Evolutionary conservation across 1,284 basidiomycete genomes (phyloP).

Genomic region (Entoloma clypeatum): DNA sequence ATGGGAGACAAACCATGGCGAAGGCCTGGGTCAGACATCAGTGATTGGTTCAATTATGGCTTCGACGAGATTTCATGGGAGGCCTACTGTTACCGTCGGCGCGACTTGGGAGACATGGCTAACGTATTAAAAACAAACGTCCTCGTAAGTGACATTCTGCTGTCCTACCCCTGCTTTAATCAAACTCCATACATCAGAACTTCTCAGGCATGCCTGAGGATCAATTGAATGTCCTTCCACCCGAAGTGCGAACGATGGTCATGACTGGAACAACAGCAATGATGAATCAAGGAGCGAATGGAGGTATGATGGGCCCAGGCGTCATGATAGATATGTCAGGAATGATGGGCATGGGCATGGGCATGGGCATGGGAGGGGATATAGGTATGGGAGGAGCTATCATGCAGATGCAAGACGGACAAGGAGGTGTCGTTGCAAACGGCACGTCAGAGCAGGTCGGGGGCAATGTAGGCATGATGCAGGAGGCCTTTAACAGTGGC

Average conservation of each 20-base stretch:
- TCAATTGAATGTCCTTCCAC: constrained; percentile 67
- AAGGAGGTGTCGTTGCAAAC: constrained; percentile 35
- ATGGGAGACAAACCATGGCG: constrained; percentile 92
- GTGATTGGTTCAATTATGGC: constrained; percentile 99
- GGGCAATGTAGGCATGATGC: constrained; percentile 36
- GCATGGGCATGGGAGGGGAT: constrained; percentile 47
- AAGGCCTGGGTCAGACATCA: constrained; percentile 87
- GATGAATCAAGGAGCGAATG: constrained; percentile 58
- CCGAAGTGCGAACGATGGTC: constrained; percentile 79
- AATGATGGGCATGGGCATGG: constrained; percentile 51
- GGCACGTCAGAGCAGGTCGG: constrained; percentile 40
- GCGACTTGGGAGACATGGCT: constrained; percentile 77
- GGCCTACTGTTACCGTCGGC: constrained; percentile 83
- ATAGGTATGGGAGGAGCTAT: constrained; percentile 40
- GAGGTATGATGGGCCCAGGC: constrained; percentile 61
- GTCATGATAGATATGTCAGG: constrained; percentile 62
- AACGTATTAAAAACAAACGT: constrained; percentile 75
- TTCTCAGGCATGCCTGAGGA: constrained; percentile 81
- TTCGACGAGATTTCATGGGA: constrained; percentile 98
- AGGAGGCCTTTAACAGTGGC: constrained; percentile 43
- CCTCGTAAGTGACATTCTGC: constrained; percentile 46
- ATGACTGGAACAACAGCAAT: constrained; percentile 72
- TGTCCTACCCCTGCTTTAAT: background rate
- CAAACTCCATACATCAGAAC: constrained; percentile 42
- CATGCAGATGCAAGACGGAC: constrained; percentile 49